A percentile compares a stretch with the other conserved stretches of the same genome.
Conservation (phyloP, 192 early-diverging fungal species). For the Chytriomyces hyalinus region DNA sequence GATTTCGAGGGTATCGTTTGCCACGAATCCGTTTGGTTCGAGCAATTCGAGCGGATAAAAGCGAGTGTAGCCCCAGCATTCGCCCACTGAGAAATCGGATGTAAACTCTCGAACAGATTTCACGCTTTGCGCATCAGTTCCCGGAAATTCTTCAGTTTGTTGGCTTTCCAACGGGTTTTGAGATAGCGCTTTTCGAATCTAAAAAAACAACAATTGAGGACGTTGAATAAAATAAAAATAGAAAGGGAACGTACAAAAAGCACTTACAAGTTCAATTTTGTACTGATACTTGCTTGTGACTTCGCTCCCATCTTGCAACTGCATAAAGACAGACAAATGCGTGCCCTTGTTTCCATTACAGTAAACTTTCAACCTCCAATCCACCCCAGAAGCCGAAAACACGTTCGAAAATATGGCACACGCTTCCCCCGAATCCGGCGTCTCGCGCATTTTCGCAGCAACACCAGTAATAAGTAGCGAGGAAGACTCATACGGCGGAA, state of each 20-base stretch:
- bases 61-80: conserved; percentile 42
- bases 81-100: conserved; percentile 36
- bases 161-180: neutral
- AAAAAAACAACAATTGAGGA: neutral
- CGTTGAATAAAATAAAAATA: neutral
- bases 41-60: conserved; percentile 40
- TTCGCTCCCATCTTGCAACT: conserved; percentile 26
- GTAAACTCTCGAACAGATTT: conserved; percentile 35
- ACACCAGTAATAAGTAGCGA: conserved; percentile 6
- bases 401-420: conserved; percentile 23
- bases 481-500: conserved; percentile 33
- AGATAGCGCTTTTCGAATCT: conserved; percentile 14
- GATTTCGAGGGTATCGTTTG: conserved; percentile 20
- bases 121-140: neutral
- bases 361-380: conserved; percentile 47
- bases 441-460: neutral
- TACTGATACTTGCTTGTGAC: conserved; percentile 40
- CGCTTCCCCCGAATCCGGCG: neutral
- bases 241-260: neutral
- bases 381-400: conserved; percentile 21
- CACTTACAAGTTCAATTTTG: conserved; percentile 36
- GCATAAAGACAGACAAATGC: conserved; percentile 34
- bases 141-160: neutral
- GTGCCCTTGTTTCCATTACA: conserved; percentile 37
- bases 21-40: conserved; percentile 24